A percentile compares a stretch with the other conserved stretches of the same genome.
These are phyloP conservation scores for Trichosanthes truncata DNA, from an alignment of 306 rosid species.

Conservation along the genomic window DNA sequence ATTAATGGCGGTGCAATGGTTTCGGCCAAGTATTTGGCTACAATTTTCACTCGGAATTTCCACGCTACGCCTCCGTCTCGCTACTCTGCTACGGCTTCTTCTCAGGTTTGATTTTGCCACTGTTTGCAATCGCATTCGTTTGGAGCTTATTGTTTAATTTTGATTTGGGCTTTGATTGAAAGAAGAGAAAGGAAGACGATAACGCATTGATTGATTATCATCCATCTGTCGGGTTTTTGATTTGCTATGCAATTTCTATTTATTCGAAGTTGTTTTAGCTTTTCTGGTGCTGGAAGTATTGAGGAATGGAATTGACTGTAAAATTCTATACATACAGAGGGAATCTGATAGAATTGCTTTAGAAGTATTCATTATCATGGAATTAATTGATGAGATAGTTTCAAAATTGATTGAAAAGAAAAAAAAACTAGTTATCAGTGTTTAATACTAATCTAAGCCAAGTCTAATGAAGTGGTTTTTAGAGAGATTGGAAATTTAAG, in stretches of 20 bases:
- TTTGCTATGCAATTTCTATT: not conserved
- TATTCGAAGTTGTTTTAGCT: not conserved
- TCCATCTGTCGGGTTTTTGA: not conserved
- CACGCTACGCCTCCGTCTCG: constrained; percentile 41
- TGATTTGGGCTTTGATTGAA: not conserved
- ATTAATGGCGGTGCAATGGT: constrained; percentile 19
- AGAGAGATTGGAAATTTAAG: not conserved
- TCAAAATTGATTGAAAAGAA: not conserved
- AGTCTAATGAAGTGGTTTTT: not conserved
- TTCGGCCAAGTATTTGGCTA: constrained; percentile 40
- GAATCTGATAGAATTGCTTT: not conserved
- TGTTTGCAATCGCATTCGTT: not conserved
- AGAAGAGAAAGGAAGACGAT: not conserved
- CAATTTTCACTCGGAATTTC: constrained; percentile 44
- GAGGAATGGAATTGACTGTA: not conserved
- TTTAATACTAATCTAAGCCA: not conserved
- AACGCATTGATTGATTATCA: not conserved
- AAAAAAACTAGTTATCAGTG: no score
- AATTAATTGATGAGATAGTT: not conserved
- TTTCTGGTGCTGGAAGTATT: not conserved
- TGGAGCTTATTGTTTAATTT: not conserved
- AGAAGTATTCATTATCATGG: not conserved
- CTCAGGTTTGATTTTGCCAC: constrained; percentile 50
- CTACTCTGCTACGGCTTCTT: constrained; percentile 33
- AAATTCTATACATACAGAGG: not conserved